A percentile compares a stretch with the other conserved stretches of the same genome.
Evolutionary conservation across 2,329 filamentous ascomycete species (phyloP).

Genomic region (Epichloe gansuensis): DNA sequence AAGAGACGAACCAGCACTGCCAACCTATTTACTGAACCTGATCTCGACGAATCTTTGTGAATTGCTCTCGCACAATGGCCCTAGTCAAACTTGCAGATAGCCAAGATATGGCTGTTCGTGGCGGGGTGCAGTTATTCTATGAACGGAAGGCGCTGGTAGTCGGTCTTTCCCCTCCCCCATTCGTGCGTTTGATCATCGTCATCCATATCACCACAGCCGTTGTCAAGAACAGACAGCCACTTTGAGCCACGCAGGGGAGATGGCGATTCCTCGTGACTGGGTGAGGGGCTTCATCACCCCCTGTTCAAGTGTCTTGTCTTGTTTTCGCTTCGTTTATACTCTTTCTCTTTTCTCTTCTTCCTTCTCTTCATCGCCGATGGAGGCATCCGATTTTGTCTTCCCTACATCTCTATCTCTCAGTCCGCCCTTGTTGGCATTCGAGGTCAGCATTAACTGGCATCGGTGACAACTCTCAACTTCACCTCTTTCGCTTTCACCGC

Average conservation of each 20-base stretch:
- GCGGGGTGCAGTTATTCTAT: neutral
- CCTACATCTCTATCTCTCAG: neutral
- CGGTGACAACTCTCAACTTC: neutral
- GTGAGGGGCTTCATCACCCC: neutral
- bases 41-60: constrained; percentile 16
- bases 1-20: neutral
- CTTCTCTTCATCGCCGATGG: constrained; percentile 1
- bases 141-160: constrained; percentile 4
- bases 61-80: neutral
- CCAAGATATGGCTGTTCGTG: neutral
- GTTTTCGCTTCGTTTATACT: neutral
- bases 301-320: neutral
- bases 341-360: constrained; percentile 1
- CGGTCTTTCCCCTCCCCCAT: neutral
- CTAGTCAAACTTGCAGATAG: neutral
- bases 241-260: neutral
- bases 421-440: neutral
- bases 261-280: neutral
- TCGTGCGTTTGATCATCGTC: constrained; percentile 1
- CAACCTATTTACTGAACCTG: constrained; percentile 15
- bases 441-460: neutral
- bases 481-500: neutral
- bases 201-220: neutral
- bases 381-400: neutral
- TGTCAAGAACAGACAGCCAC: neutral